Percentiles rank a stretch among this genome's conserved stretches.
Conservation (phyloP, 352 stramenopile species). For the Phytopythium montanum region DNA sequence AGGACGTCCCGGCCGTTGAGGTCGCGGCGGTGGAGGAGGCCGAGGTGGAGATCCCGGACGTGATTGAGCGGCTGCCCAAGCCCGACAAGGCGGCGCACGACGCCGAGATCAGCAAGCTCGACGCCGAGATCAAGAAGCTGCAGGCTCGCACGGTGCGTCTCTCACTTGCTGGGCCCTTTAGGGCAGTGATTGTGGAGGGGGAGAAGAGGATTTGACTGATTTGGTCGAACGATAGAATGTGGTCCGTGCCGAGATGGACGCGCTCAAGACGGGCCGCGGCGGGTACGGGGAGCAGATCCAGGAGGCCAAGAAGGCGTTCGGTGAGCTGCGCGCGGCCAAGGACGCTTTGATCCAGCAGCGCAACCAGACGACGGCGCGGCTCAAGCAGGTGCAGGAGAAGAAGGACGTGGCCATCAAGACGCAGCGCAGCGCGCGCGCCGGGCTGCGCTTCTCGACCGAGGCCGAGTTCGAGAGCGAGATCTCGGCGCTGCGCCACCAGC, state of each 20-base stretch:
- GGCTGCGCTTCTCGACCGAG: constrained; percentile 85
- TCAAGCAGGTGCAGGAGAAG: constrained; percentile 78
- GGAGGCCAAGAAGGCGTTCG: constrained; percentile 80
- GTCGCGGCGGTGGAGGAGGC: constrained; percentile 3
- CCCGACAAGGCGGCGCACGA: constrained; percentile 91
- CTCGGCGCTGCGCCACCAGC: constrained; percentile 76
- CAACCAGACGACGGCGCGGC: constrained; percentile 77
- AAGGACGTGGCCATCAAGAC: constrained; percentile 75
- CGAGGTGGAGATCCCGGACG: constrained; percentile 63
- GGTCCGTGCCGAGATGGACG: constrained; percentile 74
- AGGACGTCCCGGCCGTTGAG: constrained; percentile 15
- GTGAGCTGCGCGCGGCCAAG: constrained; percentile 78
- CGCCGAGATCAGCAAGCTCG: constrained; percentile 76
- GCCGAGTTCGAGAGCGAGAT: constrained; percentile 93
- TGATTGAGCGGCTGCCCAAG: constrained; percentile 81
- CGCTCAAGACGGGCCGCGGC: constrained; percentile 73
- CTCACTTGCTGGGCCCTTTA: neutral
- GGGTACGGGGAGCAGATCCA: constrained; percentile 88
- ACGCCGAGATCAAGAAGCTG: constrained; percentile 91
- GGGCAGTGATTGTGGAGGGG: too few relatives aligned
- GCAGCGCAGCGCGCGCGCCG: constrained; percentile 51
- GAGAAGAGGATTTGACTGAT: neutral
- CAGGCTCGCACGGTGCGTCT: constrained; percentile 66
- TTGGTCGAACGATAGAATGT: constrained; percentile 21
- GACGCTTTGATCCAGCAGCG: constrained; percentile 85